These are phyloP conservation scores for Dictyostelium purpureum DNA, from an alignment of 78 protist species.

Conservation along the genomic window DNA sequence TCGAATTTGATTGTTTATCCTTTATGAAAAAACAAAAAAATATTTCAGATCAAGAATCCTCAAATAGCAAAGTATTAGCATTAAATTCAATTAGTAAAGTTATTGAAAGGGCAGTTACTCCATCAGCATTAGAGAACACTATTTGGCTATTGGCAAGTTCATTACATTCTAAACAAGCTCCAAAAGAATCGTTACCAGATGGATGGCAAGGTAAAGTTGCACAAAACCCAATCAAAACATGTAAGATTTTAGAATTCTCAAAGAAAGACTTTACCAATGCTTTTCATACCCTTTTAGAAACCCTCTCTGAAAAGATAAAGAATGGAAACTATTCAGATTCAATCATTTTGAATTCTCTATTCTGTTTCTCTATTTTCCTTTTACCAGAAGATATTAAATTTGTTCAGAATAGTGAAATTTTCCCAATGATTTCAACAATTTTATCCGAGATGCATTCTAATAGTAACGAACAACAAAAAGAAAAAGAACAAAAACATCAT, in stretches of 20 bases:
- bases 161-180: conserved; percentile 50
- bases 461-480: too few relatives aligned
- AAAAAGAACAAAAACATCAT: too few relatives aligned
- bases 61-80: conserved; percentile 17
- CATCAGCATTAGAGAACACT: conserved; percentile 45
- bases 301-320: conserved; percentile 39
- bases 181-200: conserved; percentile 31
- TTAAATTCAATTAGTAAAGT: conserved; percentile 6
- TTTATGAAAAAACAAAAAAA: neutral
- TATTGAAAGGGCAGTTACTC: neutral
- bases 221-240: conserved; percentile 7
- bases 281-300: conserved; percentile 31
- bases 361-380: conserved; percentile 51
- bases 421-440: conserved; percentile 55
- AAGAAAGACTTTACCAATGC: conserved; percentile 11
- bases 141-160: conserved; percentile 36
- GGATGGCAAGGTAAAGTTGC: conserved; percentile 76
- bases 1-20: neutral
- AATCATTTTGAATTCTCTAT: conserved; percentile 37
- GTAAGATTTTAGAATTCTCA: neutral
- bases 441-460: conserved; percentile 28
- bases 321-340: conserved; percentile 28
- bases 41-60: neutral
- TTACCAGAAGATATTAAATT: conserved; percentile 52
- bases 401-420: conserved; percentile 52